Percentiles rank a stretch among this genome's conserved stretches.
These are phyloP conservation scores for Leccinum disarticulatum DNA, from an alignment of 768 basidiomycete genomes.

Conservation along the genomic window DNA sequence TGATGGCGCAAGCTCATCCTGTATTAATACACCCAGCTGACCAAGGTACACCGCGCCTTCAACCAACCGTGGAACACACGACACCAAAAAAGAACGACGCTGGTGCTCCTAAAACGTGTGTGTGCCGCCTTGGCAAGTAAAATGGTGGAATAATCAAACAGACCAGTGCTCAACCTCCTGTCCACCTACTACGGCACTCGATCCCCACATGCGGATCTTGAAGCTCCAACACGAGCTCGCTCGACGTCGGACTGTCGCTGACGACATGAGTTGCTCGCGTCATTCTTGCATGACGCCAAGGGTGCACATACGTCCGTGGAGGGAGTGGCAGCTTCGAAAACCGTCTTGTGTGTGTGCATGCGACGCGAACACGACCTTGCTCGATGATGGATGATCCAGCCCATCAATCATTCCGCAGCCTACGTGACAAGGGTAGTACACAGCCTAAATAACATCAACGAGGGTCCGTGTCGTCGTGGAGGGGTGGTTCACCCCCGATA, in stretches of 20 bases:
- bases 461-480: not conserved
- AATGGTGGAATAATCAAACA: not conserved
- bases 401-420: conserved; percentile 6
- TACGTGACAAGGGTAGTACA: conserved; percentile 3
- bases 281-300: conserved; percentile 3
- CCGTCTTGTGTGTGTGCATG: conserved; percentile 3
- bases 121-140: not conserved
- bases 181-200: conserved; percentile 3
- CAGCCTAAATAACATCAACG: conserved; percentile 16
- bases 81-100: conserved; percentile 5
- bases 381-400: conserved; percentile 5
- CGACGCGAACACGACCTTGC: not conserved
- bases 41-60: not conserved
- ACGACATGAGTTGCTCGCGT: not conserved
- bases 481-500: not conserved
- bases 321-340: conserved; percentile 16
- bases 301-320: conserved; percentile 3
- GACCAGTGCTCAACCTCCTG: conserved; percentile 14
- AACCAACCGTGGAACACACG: conserved; percentile 3
- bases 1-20: conserved; percentile 1
- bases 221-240: not conserved
- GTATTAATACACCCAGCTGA: not conserved
- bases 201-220: conserved; percentile 2
- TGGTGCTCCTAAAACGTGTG: conserved; percentile 5
- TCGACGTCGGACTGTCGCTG: not conserved